Evolutionary conservation across 108 stramenopile genomes (phyloP).

Genomic region (Pseudonitzschia delicatissima): DNA sequence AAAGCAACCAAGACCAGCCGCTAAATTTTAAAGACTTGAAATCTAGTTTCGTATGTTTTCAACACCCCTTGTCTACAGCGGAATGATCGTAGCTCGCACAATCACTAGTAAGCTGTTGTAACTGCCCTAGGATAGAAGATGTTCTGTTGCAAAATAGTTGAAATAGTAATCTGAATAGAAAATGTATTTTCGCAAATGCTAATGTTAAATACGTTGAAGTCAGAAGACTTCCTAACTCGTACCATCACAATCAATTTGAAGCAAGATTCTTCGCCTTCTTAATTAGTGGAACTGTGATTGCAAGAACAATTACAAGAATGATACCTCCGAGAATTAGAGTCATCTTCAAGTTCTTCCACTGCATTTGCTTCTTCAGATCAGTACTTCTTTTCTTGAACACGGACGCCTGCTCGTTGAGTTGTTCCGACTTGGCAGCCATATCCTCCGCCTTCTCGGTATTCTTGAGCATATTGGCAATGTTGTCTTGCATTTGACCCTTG

Average conservation of each 20-base stretch:
- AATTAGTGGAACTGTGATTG: slow-evolving; percentile 77
- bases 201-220: too few relatives aligned
- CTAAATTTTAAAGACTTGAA: too few relatives aligned
- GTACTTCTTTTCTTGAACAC: slow-evolving; percentile 86
- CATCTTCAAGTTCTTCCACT: slow-evolving; percentile 91
- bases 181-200: too few relatives aligned
- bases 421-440: slow-evolving; percentile 73
- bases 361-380: slow-evolving; percentile 85
- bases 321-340: slow-evolving; percentile 73
- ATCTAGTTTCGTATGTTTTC: too few relatives aligned
- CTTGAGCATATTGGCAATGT: slow-evolving; percentile 84
- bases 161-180: too few relatives aligned
- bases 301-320: slow-evolving; percentile 66
- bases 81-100: not conserved
- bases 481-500: slow-evolving; percentile 83
- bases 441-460: slow-evolving; percentile 86
- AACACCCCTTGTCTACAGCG: too few relatives aligned
- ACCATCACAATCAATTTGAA: not conserved
- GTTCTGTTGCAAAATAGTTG: not conserved
- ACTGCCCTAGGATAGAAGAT: not conserved
- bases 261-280: slow-evolving; percentile 47
- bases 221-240: too few relatives aligned
- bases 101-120: not conserved
- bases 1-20: slow-evolving; percentile 61
- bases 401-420: slow-evolving; percentile 86